Evolutionary conservation across 495 filamentous ascomycete species (phyloP), one percentile per base, ranked within the genome.

Genomic region (Penicillium angulare): DNA sequence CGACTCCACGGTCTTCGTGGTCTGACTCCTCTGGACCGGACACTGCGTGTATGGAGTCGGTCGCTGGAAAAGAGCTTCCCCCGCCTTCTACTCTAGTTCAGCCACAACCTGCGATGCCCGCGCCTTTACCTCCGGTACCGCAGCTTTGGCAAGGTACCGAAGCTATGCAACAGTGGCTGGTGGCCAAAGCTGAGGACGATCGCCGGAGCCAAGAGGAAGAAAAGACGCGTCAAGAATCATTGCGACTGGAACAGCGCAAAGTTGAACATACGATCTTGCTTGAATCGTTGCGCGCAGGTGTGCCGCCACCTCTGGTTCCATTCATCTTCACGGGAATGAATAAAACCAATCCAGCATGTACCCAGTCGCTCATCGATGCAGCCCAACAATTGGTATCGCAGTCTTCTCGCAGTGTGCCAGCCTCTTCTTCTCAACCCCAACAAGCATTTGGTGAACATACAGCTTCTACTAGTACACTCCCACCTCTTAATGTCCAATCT

Each of bases 231-330:
- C 91, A 96, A 63, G 91, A 92, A 65, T 73, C 76, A 18, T 71
- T 86, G 24, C 79, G 83, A 36, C 68, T 95, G 36, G 92, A 97
- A 64, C 88, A 89, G 65, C 82, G 92, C 41, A 86, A 79, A 62
- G 79, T 92, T 31, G 92, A 97, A 64, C 82, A 88, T 63, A 82
- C 85, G 43, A 95, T 98, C 71, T 68, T 98, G 48, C 77, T 82
- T 52, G 88, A 93, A 47, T 90, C 91, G 26, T 66, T 95, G 52
- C 75, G 79, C 50, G 84, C 87, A 21, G 90, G 90, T 17, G 81
- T 98, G 31, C 91, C 93, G 16, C 89, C 91, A 31, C 77, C 87
- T 33, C 81, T 96, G 77, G 80, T 97, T 31, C 93, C 93, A 15
- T 78, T 95, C 55, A 87, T 98, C 43, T 96, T 97, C 64, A 86